Evolutionary conservation across 2,329 filamentous ascomycete species (phyloP).

Genomic region (Xenosphaeropsis pyriputrescens): DNA sequence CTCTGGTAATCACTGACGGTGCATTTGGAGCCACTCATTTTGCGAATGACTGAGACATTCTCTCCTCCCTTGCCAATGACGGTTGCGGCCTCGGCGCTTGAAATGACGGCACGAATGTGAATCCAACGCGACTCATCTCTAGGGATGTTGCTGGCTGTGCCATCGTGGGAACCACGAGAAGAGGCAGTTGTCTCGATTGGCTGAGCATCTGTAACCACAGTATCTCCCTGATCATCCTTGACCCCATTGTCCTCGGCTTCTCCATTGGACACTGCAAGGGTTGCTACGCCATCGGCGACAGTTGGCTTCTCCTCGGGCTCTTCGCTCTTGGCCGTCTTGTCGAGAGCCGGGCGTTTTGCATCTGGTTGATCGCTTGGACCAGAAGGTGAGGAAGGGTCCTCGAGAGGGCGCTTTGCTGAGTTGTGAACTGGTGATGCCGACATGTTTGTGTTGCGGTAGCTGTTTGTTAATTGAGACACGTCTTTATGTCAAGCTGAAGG

Average conservation of each 20-base stretch:
- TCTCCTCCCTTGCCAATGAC: conserved; percentile 98
- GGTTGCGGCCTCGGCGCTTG: conserved; percentile 91
- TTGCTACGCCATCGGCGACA: conserved; percentile 21
- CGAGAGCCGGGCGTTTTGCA: conserved; percentile 88
- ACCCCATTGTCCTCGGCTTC: conserved; percentile 28
- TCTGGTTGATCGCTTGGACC: conserved; percentile 87
- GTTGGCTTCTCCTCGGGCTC: conserved; percentile 26
- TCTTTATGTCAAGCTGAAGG: no score
- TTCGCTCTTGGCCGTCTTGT: conserved; percentile 69
- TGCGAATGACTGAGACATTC: conserved; percentile 94
- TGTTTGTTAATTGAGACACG: conserved; percentile 17
- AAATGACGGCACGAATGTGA: conserved; percentile 92
- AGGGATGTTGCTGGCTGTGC: conserved; percentile 30
- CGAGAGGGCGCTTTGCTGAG: conserved; percentile 79
- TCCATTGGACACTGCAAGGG: conserved; percentile 27
- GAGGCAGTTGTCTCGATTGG: conserved; percentile 31
- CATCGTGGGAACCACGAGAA: conserved; percentile 18
- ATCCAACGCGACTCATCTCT: conserved; percentile 95
- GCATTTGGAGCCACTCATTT: conserved; percentile 91
- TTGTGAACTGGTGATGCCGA: conserved; percentile 51
- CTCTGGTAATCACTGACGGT: conserved; percentile 98
- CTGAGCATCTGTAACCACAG: conserved; percentile 49
- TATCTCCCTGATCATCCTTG: conserved; percentile 52
- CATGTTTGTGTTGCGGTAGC: conserved; percentile 41
- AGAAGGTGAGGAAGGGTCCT: conserved; percentile 92